Conservation (phyloP, 202 grass and related monocot genomes). For the Brachypodium distachyon region DNA sequence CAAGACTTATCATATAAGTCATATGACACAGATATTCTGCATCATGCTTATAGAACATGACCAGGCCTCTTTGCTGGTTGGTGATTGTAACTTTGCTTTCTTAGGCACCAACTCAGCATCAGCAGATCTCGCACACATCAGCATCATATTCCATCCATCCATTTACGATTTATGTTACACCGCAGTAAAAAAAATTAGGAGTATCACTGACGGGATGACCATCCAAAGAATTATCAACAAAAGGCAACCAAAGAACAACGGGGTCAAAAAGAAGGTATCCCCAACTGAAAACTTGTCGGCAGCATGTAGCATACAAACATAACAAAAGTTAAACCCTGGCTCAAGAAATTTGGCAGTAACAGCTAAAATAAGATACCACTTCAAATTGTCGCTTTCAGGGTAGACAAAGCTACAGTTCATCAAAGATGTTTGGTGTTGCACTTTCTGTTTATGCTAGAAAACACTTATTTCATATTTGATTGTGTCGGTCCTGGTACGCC, state of each 20-base stretch:
- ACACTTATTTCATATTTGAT: not conserved
- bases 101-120: not conserved
- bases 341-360: not conserved
- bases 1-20: not conserved
- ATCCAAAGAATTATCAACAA: constrained; percentile 3
- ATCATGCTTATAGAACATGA: not conserved
- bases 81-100: not conserved
- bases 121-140: not conserved
- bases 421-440: not conserved
- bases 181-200: not conserved
- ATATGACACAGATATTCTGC: not conserved
- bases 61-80: not conserved
- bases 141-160: not conserved
- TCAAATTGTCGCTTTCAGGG: not conserved
- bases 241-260: constrained; percentile 2
- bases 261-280: not conserved
- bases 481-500: not conserved
- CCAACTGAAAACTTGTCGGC: not conserved
- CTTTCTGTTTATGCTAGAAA: not conserved
- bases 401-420: not conserved
- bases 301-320: not conserved
- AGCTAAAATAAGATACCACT: not conserved
- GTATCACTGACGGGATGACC: not conserved
- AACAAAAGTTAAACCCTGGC: not conserved
- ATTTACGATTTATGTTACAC: not conserved